A percentile compares a stretch with the other conserved stretches of the same genome.
Conservation (phyloP, 495 filamentous ascomycete genomes). For the Talaromyces nanjingensis region DNA sequence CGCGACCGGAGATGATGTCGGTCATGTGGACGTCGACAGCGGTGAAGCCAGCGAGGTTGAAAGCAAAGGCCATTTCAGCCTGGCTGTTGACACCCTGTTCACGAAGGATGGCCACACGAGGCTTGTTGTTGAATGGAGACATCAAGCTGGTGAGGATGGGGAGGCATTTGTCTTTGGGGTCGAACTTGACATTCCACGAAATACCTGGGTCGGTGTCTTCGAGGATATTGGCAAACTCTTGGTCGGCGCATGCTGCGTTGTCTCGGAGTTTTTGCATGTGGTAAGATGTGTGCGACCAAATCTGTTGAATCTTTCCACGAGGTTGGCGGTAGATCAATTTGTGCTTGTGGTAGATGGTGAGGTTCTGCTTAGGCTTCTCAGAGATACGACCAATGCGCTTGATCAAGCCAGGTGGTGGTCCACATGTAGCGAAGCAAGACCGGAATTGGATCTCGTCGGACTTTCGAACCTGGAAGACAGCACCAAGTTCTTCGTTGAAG, state of each 20-base stretch:
- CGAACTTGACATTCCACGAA: slow-evolving; percentile 75
- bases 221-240: slow-evolving; percentile 71
- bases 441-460: slow-evolving; percentile 78
- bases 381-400: slow-evolving; percentile 73
- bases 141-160: slow-evolving; percentile 60
- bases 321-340: slow-evolving; percentile 59
- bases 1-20: slow-evolving; percentile 70
- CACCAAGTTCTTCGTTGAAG: slow-evolving; percentile 96
- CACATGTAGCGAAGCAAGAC: slow-evolving; percentile 85
- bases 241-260: slow-evolving; percentile 79
- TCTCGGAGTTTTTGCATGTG: slow-evolving; percentile 88
- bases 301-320: slow-evolving; percentile 73
- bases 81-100: slow-evolving; percentile 95
- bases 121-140: slow-evolving; percentile 63
- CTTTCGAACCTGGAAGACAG: slow-evolving; percentile 89
- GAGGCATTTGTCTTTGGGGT: slow-evolving; percentile 68
- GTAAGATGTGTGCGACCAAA: slow-evolving; percentile 82
- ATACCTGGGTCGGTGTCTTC: slow-evolving; percentile 77
- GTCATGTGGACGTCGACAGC: slow-evolving; percentile 96
- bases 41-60: slow-evolving; percentile 84
- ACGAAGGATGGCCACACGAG: slow-evolving; percentile 86
- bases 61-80: slow-evolving; percentile 96
- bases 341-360: slow-evolving; percentile 67
- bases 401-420: slow-evolving; percentile 73
- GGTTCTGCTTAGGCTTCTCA: slow-evolving; percentile 62